phyloP scores from a whole-genome alignment of 495 filamentous ascomycete genomes.

The Penicillium paradoxum region DNA sequence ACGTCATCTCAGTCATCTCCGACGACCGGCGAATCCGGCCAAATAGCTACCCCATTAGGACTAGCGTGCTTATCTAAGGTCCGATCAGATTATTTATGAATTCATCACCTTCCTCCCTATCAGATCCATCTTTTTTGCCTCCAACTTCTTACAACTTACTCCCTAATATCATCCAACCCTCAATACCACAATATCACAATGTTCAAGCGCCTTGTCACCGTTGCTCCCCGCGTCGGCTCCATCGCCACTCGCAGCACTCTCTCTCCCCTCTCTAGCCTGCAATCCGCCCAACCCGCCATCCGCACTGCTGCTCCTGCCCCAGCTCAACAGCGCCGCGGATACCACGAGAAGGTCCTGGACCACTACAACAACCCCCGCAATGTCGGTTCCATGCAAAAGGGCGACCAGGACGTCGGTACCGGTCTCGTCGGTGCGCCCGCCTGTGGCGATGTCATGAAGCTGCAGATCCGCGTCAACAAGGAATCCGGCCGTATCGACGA shows the following conservation, averaged over 20 bases:
- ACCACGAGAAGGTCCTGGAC: conserved; percentile 77
- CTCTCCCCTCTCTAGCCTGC: conserved; percentile 31
- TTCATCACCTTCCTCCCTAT: conserved; percentile 28
- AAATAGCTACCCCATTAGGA: conserved; percentile 11
- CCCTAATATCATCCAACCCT: background rate
- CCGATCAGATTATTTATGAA: conserved; percentile 34
- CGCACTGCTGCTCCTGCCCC: conserved; percentile 23
- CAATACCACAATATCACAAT: conserved; percentile 27
- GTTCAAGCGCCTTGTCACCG: conserved; percentile 50
- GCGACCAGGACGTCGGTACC: conserved; percentile 84
- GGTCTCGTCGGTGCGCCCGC: conserved; percentile 91
- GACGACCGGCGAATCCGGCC: conserved; percentile 24
- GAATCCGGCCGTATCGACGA: conserved; percentile 85
- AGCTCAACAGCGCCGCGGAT: conserved; percentile 41
- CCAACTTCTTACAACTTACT: background rate
- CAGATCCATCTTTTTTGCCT: conserved; percentile 21
- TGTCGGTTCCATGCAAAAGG: conserved; percentile 87
- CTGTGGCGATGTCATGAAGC: conserved; percentile 95
- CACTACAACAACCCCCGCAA: conserved; percentile 93
- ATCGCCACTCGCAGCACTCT: conserved; percentile 42
- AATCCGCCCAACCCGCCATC: conserved; percentile 31
- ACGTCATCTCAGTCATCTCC: conserved; percentile 22
- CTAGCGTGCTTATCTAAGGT: conserved; percentile 20
- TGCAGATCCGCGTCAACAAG: conserved; percentile 95
- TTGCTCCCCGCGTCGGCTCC: conserved; percentile 45